Percentiles rank a stretch among this genome's conserved stretches.
Conservation (phyloP, 345 rosid species). For the Laguncularia racemosa region DNA sequence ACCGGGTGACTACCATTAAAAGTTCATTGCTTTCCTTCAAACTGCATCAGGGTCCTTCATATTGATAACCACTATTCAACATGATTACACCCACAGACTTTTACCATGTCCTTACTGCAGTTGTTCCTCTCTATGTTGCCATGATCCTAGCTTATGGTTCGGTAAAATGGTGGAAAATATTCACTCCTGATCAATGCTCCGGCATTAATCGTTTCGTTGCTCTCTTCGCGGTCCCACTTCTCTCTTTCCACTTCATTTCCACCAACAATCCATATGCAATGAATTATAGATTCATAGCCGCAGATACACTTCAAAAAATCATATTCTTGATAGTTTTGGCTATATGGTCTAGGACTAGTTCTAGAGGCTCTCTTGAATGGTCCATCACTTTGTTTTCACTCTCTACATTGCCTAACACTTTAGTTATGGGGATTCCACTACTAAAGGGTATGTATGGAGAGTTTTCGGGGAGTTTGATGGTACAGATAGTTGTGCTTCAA, state of each 20-base stretch:
- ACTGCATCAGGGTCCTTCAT: too few species aligned
- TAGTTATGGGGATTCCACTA: slow-evolving; percentile 77
- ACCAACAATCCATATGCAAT: slow-evolving; percentile 52
- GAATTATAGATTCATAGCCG: slow-evolving; percentile 70
- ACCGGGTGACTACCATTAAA: too few species aligned
- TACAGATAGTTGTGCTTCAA: slow-evolving; percentile 74
- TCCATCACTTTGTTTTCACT: slow-evolving; percentile 66
- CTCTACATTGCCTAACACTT: slow-evolving; percentile 64
- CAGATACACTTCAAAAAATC: slow-evolving; percentile 60
- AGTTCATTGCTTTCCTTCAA: too few species aligned
- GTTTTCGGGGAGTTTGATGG: slow-evolving; percentile 64
- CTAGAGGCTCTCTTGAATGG: slow-evolving; percentile 60
- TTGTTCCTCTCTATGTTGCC: slow-evolving; percentile 99
- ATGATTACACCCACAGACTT: slow-evolving; percentile 75
- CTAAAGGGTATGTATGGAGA: slow-evolving; percentile 75
- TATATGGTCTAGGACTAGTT: slow-evolving; percentile 39
- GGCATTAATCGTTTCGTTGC: slow-evolving; percentile 99
- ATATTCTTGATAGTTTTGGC: slow-evolving; percentile 38
- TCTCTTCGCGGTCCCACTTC: slow-evolving; percentile 93
- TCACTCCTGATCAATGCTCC: slow-evolving; percentile 93
- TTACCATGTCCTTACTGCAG: slow-evolving; percentile 97
- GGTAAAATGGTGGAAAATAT: slow-evolving; percentile 98
- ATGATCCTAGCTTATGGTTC: slow-evolving; percentile 95
- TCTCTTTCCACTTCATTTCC: slow-evolving; percentile 87
- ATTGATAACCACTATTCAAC: not conserved